phyloP scores from a whole-genome alignment of 345 rosid genomes.

The Mercurialis annua region DNA sequence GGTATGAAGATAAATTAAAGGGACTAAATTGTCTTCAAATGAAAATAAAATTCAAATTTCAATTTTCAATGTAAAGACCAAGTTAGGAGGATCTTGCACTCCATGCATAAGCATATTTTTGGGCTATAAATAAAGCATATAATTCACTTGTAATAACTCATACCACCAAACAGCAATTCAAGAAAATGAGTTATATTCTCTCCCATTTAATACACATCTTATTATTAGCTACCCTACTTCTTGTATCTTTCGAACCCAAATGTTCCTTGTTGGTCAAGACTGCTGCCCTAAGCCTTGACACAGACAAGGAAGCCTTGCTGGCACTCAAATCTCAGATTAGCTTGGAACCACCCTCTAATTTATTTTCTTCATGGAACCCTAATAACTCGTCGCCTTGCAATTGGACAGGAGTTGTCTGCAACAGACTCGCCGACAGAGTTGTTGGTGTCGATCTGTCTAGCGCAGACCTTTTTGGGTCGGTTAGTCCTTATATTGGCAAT shows the following conservation, averaged over 20 bases:
- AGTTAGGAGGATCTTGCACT: too few relatives aligned
- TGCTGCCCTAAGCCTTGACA: constrained; percentile 1
- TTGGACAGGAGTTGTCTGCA: constrained; percentile 52
- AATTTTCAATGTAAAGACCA: too few relatives aligned
- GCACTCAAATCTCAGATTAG: background rate
- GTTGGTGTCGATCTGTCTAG: constrained; percentile 30
- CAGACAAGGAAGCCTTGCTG: background rate
- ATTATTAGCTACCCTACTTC: background rate
- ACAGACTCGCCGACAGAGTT: constrained; percentile 32
- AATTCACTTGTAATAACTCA: too few relatives aligned
- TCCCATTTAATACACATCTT: background rate
- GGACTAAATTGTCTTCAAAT: too few relatives aligned
- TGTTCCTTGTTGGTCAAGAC: background rate
- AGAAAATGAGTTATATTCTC: background rate
- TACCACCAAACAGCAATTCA: too few relatives aligned
- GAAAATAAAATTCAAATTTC: too few relatives aligned
- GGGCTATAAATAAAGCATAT: too few relatives aligned
- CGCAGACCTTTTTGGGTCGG: constrained; percentile 30
- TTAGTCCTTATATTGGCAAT: constrained; percentile 44
- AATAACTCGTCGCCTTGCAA: background rate
- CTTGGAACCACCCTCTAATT: background rate
- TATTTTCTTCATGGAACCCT: background rate
- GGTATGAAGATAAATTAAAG: too few relatives aligned
- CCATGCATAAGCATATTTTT: too few relatives aligned
- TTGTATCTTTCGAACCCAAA: background rate